Evolutionary conservation across 169 alveolate genomes (phyloP).

Genomic region (Plasmodium gallinaceum): DNA sequence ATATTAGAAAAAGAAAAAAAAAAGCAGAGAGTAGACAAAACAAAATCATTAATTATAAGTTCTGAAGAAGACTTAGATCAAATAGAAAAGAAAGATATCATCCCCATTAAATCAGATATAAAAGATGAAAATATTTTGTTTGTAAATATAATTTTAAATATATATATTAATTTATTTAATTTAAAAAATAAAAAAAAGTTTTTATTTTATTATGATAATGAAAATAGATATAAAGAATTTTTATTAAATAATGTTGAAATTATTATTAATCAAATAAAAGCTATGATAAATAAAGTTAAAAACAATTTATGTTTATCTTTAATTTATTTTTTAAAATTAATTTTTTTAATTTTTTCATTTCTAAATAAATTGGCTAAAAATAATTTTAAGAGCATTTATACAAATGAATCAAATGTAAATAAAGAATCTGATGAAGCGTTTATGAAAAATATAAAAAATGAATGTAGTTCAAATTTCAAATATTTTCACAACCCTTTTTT

Average conservation of each 20-base stretch:
- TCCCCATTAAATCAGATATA: conserved; percentile 6
- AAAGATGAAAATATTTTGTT: conserved; percentile 45
- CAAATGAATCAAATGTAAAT: conserved; percentile 5
- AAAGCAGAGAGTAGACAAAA: background rate
- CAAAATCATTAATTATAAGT: background rate
- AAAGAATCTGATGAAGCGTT: background rate
- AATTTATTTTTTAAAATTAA: conserved; percentile 41
- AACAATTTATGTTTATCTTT: conserved; percentile 19
- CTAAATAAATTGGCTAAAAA: conserved; percentile 33
- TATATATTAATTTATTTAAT: conserved; percentile 48
- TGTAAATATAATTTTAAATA: conserved; percentile 54
- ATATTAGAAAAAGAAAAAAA: background rate
- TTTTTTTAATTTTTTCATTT: conserved; percentile 34
- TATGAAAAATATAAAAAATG: background rate
- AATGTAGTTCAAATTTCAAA: background rate
- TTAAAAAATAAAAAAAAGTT: conserved; percentile 18
- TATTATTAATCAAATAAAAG: conserved; percentile 33
- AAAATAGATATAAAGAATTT: conserved; percentile 45
- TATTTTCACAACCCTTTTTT: background rate
- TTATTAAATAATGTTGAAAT: conserved; percentile 41
- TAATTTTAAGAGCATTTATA: background rate
- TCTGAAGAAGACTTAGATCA: background rate
- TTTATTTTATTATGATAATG: conserved; percentile 47
- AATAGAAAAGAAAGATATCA: background rate
- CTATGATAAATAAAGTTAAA: conserved; percentile 46